Conservation (phyloP, 2,329 filamentous ascomycete species). For the Cordyceps cicadae region DNA sequence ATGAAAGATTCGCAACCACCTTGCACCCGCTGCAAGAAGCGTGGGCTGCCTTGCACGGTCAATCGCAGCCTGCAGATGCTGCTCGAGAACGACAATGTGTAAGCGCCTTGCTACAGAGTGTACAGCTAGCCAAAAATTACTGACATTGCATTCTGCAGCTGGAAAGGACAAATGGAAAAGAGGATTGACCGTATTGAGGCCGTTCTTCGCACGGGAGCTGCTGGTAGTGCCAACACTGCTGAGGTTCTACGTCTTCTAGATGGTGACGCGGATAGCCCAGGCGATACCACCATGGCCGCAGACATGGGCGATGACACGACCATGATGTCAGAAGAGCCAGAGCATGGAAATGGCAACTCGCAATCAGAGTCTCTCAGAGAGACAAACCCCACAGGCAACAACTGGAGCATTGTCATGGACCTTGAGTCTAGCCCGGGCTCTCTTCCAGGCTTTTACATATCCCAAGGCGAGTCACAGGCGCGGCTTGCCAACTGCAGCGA, state of each 20-base stretch:
- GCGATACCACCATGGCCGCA: background rate
- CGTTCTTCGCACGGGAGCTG: conserved; percentile 22
- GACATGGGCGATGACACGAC: background rate
- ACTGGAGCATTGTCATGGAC: conserved; percentile 11
- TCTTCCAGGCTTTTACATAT: conserved; percentile 9
- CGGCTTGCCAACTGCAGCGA: background rate
- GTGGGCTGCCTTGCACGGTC: conserved; percentile 31
- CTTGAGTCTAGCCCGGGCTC: conserved; percentile 4
- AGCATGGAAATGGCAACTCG: background rate
- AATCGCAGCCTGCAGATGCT: conserved; percentile 34
- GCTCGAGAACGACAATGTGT: conserved; percentile 29
- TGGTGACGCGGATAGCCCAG: conserved; percentile 1
- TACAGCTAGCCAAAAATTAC: background rate
- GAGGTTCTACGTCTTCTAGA: conserved; percentile 3
- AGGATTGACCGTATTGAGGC: conserved; percentile 29
- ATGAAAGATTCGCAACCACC: conserved; percentile 29
- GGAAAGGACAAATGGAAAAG: conserved; percentile 30
- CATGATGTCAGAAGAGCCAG: conserved; percentile 1
- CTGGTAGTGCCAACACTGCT: conserved; percentile 1
- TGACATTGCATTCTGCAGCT: conserved; percentile 18
- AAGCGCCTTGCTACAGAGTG: background rate
- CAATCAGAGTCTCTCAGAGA: background rate
- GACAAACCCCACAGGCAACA: background rate
- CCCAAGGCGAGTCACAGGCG: conserved; percentile 3
- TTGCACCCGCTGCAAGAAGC: conserved; percentile 31